These are phyloP conservation scores for Thoreauomyces humboldtii DNA, from an alignment of 192 early-diverging fungal species.

Conservation along the genomic window DNA sequence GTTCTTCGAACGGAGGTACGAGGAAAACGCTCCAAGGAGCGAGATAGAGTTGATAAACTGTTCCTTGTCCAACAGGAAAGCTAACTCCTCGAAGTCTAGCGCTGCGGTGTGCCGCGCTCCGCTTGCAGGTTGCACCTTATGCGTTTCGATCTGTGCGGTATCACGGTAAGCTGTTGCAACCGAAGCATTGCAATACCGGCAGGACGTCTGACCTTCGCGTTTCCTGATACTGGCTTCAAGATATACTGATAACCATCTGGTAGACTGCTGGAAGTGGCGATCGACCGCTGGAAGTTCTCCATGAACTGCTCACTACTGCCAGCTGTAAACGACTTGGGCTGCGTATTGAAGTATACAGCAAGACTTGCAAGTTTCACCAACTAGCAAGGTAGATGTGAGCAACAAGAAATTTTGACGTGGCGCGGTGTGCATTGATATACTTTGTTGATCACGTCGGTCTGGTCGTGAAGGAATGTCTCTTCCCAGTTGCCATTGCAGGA, in stretches of 20 bases:
- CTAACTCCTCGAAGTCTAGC: constrained; percentile 82
- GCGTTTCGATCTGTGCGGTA: constrained; percentile 14
- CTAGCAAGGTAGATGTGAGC: constrained; percentile 29
- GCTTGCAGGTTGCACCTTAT: constrained; percentile 14
- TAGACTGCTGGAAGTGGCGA: constrained; percentile 57
- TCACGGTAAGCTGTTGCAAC: no score
- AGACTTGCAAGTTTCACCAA: constrained; percentile 66
- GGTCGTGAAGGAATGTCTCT: constrained; percentile 74
- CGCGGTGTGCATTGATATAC: no score
- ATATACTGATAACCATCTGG: constrained; percentile 76
- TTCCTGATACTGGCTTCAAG: constrained; percentile 87
- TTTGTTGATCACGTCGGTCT: constrained; percentile 83
- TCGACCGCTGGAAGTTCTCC: constrained; percentile 39
- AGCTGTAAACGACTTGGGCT: constrained; percentile 59
- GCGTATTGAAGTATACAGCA: constrained; percentile 87
- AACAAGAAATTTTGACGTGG: not conserved
- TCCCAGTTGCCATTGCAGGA: constrained; percentile 87
- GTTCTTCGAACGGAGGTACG: constrained; percentile 72
- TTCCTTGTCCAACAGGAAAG: constrained; percentile 84
- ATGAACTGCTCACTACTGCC: constrained; percentile 48
- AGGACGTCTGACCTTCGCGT: constrained; percentile 58
- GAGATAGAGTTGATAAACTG: constrained; percentile 82
- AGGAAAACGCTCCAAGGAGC: constrained; percentile 80
- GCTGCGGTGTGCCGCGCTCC: constrained; percentile 18
- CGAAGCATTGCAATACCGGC: not conserved